Percentiles rank a stretch among this genome's conserved stretches.
Evolutionary conservation across 2,329 filamentous ascomycete genomes (phyloP).

Genomic region (Arthrobotrys sphaeroides): DNA sequence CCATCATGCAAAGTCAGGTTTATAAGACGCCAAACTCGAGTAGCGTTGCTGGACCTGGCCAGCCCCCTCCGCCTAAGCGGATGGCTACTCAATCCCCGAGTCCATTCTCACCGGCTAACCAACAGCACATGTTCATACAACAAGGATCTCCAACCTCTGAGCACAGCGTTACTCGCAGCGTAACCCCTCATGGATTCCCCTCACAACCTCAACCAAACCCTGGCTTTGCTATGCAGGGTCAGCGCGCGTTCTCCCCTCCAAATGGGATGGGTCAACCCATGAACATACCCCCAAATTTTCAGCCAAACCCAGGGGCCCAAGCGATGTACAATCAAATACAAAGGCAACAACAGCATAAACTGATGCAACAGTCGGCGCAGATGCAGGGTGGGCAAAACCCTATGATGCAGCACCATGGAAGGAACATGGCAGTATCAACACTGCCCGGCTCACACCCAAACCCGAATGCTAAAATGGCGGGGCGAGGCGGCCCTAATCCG

Average conservation of each 20-base stretch:
- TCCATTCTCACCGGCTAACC: slow-evolving; percentile 80
- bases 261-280: slow-evolving; percentile 61
- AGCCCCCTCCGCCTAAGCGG: slow-evolving; percentile 70
- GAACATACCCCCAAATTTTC: slow-evolving; percentile 41
- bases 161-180: slow-evolving; percentile 73
- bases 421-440: slow-evolving; percentile 68
- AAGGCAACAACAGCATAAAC: slow-evolving; percentile 64
- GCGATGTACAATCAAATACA: slow-evolving; percentile 61
- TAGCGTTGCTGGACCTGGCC: slow-evolving; percentile 62
- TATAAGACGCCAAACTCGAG: slow-evolving; percentile 71
- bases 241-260: slow-evolving; percentile 68
- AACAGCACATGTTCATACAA: slow-evolving; percentile 70
- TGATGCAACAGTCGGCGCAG: slow-evolving; percentile 63
- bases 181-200: slow-evolving; percentile 74
- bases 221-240: slow-evolving; percentile 51
- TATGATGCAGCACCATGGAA: slow-evolving; percentile 62
- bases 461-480: slow-evolving; percentile 58
- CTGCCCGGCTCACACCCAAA: slow-evolving; percentile 66
- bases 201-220: slow-evolving; percentile 57
- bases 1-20: slow-evolving; percentile 85
- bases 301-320: slow-evolving; percentile 65
- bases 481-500: slow-evolving; percentile 62
- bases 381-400: slow-evolving; percentile 61
- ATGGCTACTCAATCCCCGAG: slow-evolving; percentile 93
- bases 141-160: slow-evolving; percentile 80